A percentile compares a stretch with the other conserved stretches of the same genome.
Conservation (phyloP, 495 filamentous ascomycete species). For the Lichina pygmaea region DNA sequence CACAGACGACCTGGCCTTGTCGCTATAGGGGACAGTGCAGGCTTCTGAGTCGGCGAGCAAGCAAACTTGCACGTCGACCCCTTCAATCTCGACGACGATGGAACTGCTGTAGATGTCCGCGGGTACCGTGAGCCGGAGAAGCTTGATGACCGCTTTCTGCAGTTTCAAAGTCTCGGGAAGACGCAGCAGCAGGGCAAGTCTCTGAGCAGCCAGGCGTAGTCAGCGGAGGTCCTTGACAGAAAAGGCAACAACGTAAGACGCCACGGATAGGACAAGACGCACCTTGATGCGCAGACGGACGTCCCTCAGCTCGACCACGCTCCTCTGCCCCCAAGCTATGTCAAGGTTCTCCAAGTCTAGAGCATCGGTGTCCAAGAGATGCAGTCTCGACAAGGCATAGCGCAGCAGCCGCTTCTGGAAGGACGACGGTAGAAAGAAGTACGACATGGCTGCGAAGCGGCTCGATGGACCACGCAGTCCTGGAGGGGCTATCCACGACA, state of each 20-base stretch:
- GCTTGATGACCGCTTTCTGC: slow-evolving; percentile 36
- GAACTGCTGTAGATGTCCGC: slow-evolving; percentile 57
- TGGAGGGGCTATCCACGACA: too few species aligned
- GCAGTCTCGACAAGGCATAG: slow-evolving; percentile 53
- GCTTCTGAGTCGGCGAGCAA: not conserved
- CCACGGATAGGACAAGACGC: slow-evolving; percentile 7
- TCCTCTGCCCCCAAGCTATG: slow-evolving; percentile 47
- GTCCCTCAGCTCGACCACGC: slow-evolving; percentile 54
- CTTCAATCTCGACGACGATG: slow-evolving; percentile 51
- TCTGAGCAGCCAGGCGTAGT: slow-evolving; percentile 18
- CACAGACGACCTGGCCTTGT: too few species aligned
- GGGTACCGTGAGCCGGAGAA: slow-evolving; percentile 51
- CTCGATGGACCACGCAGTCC: too few species aligned
- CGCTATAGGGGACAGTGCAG: too few species aligned
- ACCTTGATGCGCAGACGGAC: slow-evolving; percentile 51
- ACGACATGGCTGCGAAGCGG: slow-evolving; percentile 11
- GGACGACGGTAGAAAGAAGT: slow-evolving; percentile 38
- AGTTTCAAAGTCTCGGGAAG: slow-evolving; percentile 43
- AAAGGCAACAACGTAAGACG: too few species aligned
- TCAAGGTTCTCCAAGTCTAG: slow-evolving; percentile 58
- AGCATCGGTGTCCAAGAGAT: slow-evolving; percentile 56
- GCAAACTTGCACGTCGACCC: slow-evolving; percentile 27
- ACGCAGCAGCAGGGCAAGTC: slow-evolving; percentile 42
- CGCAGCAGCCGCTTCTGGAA: slow-evolving; percentile 62
- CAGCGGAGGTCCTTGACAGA: not conserved